Conservation (phyloP, 106 monocot species). For the Gastrodia elata region DNA sequence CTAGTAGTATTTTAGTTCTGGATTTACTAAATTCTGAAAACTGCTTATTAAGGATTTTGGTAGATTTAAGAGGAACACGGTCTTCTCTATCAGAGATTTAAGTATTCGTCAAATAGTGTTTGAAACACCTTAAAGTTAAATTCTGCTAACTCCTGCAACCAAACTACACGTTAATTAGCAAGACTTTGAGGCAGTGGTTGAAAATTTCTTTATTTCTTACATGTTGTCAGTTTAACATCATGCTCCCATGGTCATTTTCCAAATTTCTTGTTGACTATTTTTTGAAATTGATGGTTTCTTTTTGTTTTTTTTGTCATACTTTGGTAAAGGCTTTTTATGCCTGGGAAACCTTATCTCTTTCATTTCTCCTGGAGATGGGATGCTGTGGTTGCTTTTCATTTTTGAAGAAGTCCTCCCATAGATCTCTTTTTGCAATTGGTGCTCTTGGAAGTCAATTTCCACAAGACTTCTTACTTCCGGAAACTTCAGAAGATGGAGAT, state of each 20-base stretch:
- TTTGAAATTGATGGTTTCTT: background rate
- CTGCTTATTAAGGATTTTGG: no score
- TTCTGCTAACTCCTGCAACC: no score
- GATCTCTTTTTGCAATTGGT: slow-evolving; percentile 17
- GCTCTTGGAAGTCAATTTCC: slow-evolving; percentile 16
- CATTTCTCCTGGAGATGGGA: slow-evolving; percentile 29
- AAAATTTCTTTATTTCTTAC: background rate
- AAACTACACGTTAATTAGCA: background rate
- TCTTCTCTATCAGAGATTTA: no score
- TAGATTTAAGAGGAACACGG: no score
- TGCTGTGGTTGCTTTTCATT: slow-evolving; percentile 82
- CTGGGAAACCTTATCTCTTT: slow-evolving; percentile 3
- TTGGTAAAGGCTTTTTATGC: background rate
- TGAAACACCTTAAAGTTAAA: no score
- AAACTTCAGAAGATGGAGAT: slow-evolving; percentile 22
- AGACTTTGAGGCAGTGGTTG: background rate
- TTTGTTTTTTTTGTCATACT: background rate
- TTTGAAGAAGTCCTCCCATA: slow-evolving; percentile 37
- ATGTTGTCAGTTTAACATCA: background rate
- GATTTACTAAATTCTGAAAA: no score
- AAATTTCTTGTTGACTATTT: background rate
- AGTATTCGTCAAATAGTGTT: no score
- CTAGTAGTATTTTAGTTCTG: no score
- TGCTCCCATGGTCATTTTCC: background rate
- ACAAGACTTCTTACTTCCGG: slow-evolving; percentile 19